Evolutionary conservation across 2,329 filamentous ascomycete species (phyloP).

Genomic region (Fusarium oxysporum): DNA sequence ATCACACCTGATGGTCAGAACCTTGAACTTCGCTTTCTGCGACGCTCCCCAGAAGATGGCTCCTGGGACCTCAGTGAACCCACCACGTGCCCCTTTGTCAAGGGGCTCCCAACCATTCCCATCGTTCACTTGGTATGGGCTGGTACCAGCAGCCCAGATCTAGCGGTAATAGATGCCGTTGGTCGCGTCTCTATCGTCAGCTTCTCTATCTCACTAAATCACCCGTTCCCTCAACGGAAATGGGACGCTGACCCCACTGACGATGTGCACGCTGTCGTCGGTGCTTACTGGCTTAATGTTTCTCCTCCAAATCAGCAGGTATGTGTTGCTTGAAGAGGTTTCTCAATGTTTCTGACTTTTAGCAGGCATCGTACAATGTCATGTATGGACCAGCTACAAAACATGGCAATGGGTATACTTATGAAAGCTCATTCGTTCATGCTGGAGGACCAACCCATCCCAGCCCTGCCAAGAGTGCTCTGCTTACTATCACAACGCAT

Average conservation of each 20-base stretch:
- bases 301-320: constrained; percentile 59
- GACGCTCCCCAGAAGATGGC: constrained; percentile 75
- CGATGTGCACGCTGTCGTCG: constrained; percentile 82
- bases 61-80: constrained; percentile 82
- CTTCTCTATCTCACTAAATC: constrained; percentile 79
- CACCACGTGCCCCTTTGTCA: constrained; percentile 71
- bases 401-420: constrained; percentile 72
- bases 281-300: constrained; percentile 85
- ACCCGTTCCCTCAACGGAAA: constrained; percentile 70
- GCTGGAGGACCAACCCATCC: constrained; percentile 80
- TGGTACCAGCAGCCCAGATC: constrained; percentile 75
- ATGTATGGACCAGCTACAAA: constrained; percentile 73
- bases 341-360: neutral
- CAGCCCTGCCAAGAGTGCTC: constrained; percentile 74
- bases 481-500: constrained; percentile 81
- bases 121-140: constrained; percentile 89
- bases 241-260: constrained; percentile 77
- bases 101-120: constrained; percentile 71
- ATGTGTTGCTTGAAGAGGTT: neutral
- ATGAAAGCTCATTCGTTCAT: constrained; percentile 73
- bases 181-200: constrained; percentile 82
- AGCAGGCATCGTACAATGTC: constrained; percentile 56
- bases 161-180: constrained; percentile 83
- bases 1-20: constrained; percentile 78
- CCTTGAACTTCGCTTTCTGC: constrained; percentile 79